Evolutionary conservation across 345 rosid genomes (phyloP).

Genomic region (Trapa bicornis): DNA sequence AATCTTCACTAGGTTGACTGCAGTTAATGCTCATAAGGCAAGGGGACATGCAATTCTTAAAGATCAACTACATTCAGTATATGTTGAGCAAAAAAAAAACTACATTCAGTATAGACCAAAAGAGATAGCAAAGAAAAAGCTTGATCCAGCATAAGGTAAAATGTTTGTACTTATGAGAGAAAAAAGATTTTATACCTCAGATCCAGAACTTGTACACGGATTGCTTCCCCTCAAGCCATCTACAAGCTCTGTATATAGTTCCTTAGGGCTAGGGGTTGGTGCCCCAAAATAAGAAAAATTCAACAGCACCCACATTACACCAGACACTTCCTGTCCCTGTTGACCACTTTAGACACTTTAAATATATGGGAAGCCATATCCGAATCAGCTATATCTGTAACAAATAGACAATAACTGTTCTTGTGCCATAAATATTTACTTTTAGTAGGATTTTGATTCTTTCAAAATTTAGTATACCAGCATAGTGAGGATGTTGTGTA

Average conservation of each 20-base stretch:
- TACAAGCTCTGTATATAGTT: constrained; percentile 78
- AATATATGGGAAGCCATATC: constrained; percentile 4
- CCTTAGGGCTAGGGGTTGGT: constrained; percentile 74
- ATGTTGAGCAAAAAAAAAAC: too few relatives aligned
- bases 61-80: too few relatives aligned
- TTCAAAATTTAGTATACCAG: not conserved
- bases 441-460: too few relatives aligned
- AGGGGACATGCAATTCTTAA: too few relatives aligned
- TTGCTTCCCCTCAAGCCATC: constrained; percentile 87
- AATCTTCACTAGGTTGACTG: too few relatives aligned
- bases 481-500: not conserved
- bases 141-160: not conserved
- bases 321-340: constrained; percentile 95
- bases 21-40: too few relatives aligned
- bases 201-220: constrained; percentile 83
- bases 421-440: too few relatives aligned
- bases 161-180: not conserved
- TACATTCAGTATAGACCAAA: too few relatives aligned
- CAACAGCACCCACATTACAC: constrained; percentile 96
- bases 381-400: not conserved
- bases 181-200: constrained; percentile 50
- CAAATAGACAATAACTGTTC: too few relatives aligned
- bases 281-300: constrained; percentile 84
- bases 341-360: constrained; percentile 14
- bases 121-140: too few relatives aligned